Base-by-base conservation (phyloP, 2,329 filamentous ascomycete species). In the Aspergillus fischeri region DNA sequence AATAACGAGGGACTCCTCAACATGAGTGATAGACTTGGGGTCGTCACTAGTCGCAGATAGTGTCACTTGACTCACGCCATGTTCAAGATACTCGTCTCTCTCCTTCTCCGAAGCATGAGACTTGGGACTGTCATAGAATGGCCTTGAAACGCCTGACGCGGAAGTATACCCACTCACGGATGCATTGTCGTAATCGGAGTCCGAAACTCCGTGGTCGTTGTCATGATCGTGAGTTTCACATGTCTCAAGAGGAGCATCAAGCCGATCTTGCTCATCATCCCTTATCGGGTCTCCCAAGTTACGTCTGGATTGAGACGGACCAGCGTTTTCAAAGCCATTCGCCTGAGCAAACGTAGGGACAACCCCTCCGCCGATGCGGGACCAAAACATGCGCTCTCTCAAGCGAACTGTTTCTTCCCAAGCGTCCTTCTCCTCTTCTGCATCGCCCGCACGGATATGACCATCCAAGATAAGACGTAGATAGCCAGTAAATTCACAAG, bases 341-440 rank as follows among this genome's bases (percentile, higher is more conserved):
- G 59, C 49, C 11, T 62, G 65, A 27, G 78, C 62, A 52, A 79
- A 78, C 11, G 83, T 79, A 1, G 93, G 94, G 11, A 97, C 78
- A 2, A 99, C 91, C 14, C 94, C 94, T 28, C 92, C 94, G 27
- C 93, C 93, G 53, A 99, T 86, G 55, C 94, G 85, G 52, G 90
- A 86, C 94, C 94, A 99, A 72, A 99, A 99, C 89, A 99, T 96
- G 65, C 93, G 87, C 73, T 99, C 94, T 52, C 94, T 83, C 50
- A 97, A 76, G 29, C 89, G 85, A 10, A 97, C 89, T 56, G 91
- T 91, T 77, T 99, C 94, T 70, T 97, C 93, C 94, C 94, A 99
- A 0, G 92, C 91, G 28, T 86, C 85, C 69, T 89, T 91, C 74
- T 95, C 91, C 35, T 92, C 90, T 51, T 94, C 91, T 42, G 89